These are phyloP conservation scores for Sporobolomyces roseus DNA, from an alignment of 768 basidiomycete genomes.

Conservation along the genomic window DNA sequence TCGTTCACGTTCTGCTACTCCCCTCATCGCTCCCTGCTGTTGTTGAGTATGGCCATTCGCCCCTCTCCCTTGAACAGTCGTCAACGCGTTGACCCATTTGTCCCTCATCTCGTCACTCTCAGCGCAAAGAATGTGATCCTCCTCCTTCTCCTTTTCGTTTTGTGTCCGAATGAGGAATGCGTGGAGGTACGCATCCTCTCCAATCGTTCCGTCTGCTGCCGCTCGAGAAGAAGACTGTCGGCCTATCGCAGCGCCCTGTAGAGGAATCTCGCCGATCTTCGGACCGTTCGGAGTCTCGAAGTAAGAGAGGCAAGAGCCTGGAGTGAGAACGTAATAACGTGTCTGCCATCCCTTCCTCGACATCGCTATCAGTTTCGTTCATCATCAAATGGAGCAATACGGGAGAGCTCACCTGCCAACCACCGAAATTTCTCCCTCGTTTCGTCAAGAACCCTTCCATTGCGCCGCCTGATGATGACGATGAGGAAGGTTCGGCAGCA, in stretches of 20 bases:
- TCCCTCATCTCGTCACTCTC: constrained; percentile 92
- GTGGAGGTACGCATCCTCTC: constrained; percentile 91
- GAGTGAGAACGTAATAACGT: constrained; percentile 78
- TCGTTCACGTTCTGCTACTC: neutral
- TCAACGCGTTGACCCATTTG: constrained; percentile 84
- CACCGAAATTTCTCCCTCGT: constrained; percentile 94
- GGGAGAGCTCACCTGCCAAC: constrained; percentile 49
- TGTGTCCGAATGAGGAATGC: constrained; percentile 94
- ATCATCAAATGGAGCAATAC: accelerated
- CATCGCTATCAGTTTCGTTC: neutral
- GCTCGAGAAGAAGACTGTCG: constrained; percentile 56
- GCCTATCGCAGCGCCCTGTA: constrained; percentile 93
- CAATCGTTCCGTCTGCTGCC: constrained; percentile 54
- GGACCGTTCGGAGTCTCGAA: constrained; percentile 89
- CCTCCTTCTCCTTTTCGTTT: constrained; percentile 56
- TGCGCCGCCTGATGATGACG: constrained; percentile 43
- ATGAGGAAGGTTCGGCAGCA: constrained; percentile 61
- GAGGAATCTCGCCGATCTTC: constrained; percentile 81
- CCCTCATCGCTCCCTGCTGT: neutral
- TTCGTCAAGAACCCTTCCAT: constrained; percentile 72
- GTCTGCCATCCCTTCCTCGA: constrained; percentile 65
- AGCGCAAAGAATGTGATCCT: constrained; percentile 87
- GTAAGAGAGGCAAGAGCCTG: constrained; percentile 85
- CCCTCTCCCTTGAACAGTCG: constrained; percentile 22
- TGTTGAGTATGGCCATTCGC: neutral